Base-by-base conservation (phyloP, 139 green algal genomes). In the Chlorella sorokiniana region DNA sequence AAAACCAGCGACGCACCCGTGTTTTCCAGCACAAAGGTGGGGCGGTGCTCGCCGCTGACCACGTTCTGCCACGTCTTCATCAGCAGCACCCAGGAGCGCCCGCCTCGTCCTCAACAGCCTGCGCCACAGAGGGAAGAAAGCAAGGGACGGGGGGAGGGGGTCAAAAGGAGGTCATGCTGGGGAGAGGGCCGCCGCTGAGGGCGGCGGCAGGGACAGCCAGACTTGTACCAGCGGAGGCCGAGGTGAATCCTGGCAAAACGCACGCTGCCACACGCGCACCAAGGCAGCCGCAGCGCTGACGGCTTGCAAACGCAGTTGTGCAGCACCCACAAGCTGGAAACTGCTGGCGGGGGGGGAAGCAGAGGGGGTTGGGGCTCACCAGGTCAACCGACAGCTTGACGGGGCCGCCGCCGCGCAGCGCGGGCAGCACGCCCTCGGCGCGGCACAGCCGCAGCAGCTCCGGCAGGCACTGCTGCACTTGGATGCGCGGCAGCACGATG, bases 31-130 rank as follows among this genome's bases (percentile, higher is more conserved):
- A 86, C 51, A 69, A 82, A 86, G 1, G 82, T 86, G 38, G 82
- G 82, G 16, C 63, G 62, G 35, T 78, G 62, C 70, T 86, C 62
- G 35, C 82, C 82, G 31, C 44, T 62, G 27, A 82, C 82, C 20
- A 77, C 63, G 20, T 86, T 86, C 44, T 81, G 73, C 82, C 82
- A 86, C 4, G 72, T 86, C 73, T 86, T 86, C 29, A 85, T 37
- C 2, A 75, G 33, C 22, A 84, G 22, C 25, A 37, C 41, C 69
- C 69, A 84, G 31, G 22, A 37, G 70, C 56, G 67, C 70, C 70
- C 1, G 67, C 56, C 56, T 84, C 44, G 31, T 84, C 79, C 9
- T 54, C 56, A 4, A 76, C 42, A 9, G 38, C 20, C 67, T 74
- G 67, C 56, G 37, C 9, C 8, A 48, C 11, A 45, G 20, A 29